Evolutionary conservation across 768 basidiomycete species (phyloP).

Genomic region (Hygrophoropsis aurantiaca): DNA sequence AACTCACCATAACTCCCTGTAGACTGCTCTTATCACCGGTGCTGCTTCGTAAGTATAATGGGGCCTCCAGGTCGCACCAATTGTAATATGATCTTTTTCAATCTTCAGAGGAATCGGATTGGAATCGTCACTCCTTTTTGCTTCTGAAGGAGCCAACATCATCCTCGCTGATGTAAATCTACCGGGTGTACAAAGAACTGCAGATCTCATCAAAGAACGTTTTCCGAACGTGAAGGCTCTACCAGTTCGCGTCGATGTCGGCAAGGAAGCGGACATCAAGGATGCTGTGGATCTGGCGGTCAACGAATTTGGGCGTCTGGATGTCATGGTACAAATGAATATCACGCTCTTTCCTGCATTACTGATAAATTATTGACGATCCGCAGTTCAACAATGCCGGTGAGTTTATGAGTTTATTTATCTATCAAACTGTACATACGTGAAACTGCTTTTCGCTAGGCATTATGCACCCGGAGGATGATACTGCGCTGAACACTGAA

Average conservation of each 20-base stretch:
- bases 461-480: constrained; percentile 98
- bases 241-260: constrained; percentile 81
- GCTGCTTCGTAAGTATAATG: constrained; percentile 74
- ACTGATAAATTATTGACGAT: not conserved
- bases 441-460: constrained; percentile 42
- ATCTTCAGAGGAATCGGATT: constrained; percentile 86
- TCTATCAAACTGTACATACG: not conserved
- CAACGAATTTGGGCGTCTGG: constrained; percentile 86
- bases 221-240: constrained; percentile 70
- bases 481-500: constrained; percentile 94
- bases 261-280: constrained; percentile 86
- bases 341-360: not conserved
- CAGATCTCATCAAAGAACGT: constrained; percentile 58
- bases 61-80: constrained; percentile 6
- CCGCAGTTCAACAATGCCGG: constrained; percentile 91
- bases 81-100: constrained; percentile 15
- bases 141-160: constrained; percentile 90
- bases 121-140: constrained; percentile 94
- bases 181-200: constrained; percentile 67
- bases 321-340: constrained; percentile 74
- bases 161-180: constrained; percentile 87
- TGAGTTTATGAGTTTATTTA: constrained; percentile 21
- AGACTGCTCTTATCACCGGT: constrained; percentile 84
- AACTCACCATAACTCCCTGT: constrained; percentile 7
- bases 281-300: constrained; percentile 78